Evolutionary conservation across 2,329 filamentous ascomycete genomes (phyloP), one percentile per base, ranked within the genome.

Genomic region (Talaromyces amestolkiae): DNA sequence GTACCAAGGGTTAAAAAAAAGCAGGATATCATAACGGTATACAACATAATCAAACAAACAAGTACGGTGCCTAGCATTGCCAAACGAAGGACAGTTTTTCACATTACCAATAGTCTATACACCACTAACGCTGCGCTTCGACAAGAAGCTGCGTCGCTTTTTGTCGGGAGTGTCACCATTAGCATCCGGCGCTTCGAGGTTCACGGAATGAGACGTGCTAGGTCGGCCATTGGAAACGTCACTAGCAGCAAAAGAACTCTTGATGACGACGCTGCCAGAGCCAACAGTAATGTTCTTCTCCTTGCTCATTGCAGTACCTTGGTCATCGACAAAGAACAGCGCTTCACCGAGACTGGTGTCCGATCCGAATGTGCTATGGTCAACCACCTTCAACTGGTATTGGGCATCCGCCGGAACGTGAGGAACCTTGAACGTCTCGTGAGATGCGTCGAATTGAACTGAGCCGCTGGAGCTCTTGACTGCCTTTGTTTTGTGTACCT

Each of bases 311-410:
- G 87, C 86, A 1, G 84, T 86, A 9, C 85, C 83, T 69, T 87
- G 85, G 74, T 99, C 94, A 69, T 94, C 92, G n/a, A 99, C 87
- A 75, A 96, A 93, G 80, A 97, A 96, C n/a, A 90, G 76, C 5
- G 87, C 87, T 73, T 98, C 93, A 62, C 95, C 95, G 0, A 99
- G 84, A 66, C 89, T 86, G 64, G 93, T 89, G 74, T 96, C 92
- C 65, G 88, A 90, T 61, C 91, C 90, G 73, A 98, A 94, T 0
- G 89, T 91, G 72, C 91, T 87, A 73, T 97, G 92, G 71, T 93
- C 90, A 75, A 93, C 93, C 68, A 93, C 93, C 68, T 91, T 86
- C 67, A 99, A 76, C 75, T 92, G 91, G 85, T 97, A 98, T 73
- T 91, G 89, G 24, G 91, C 84, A 71, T 97, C 94, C 2, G 94